A percentile compares a stretch with the other conserved stretches of the same genome.
Conservation (phyloP, 495 filamentous ascomycete genomes). For the Cercophora newfieldiana region DNA sequence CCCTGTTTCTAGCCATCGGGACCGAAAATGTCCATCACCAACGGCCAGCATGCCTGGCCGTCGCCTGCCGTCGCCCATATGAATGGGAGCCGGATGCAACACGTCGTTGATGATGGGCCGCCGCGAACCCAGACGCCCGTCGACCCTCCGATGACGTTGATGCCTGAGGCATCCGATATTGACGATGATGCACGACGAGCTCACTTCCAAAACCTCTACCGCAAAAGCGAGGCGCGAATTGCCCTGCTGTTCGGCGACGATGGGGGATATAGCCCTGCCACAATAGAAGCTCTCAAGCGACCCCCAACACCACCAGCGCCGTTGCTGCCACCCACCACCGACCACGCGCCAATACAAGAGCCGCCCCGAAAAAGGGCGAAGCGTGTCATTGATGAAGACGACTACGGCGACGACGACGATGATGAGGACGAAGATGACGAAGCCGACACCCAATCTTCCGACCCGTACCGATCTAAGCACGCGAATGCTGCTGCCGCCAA, state of each 20-base stretch:
- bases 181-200: slow-evolving; percentile 48
- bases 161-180: slow-evolving; percentile 55
- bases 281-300: slow-evolving; percentile 42
- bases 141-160: slow-evolving; percentile 38
- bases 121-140: slow-evolving; percentile 38
- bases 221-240: slow-evolving; percentile 40
- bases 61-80: slow-evolving; percentile 36
- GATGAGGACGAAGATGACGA: slow-evolving; percentile 68
- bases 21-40: slow-evolving; percentile 52
- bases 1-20: slow-evolving; percentile 35
- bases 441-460: slow-evolving; percentile 49
- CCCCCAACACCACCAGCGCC: slow-evolving; percentile 31
- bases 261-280: slow-evolving; percentile 55
- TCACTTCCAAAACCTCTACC: slow-evolving; percentile 46
- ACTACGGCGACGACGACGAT: slow-evolving; percentile 86
- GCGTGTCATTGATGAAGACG: slow-evolving; percentile 68
- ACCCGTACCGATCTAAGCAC: slow-evolving; percentile 60
- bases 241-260: slow-evolving; percentile 78
- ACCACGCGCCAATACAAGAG: slow-evolving; percentile 48
- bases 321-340: slow-evolving; percentile 46
- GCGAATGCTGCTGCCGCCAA: slow-evolving; percentile 47
- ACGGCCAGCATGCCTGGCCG: slow-evolving; percentile 51
- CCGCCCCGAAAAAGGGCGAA: slow-evolving; percentile 51
- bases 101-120: slow-evolving; percentile 39
- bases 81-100: slow-evolving; percentile 36